These are phyloP conservation scores for Pisolithus tinctorius DNA, from an alignment of 768 basidiomycete species.

Conservation along the genomic window DNA sequence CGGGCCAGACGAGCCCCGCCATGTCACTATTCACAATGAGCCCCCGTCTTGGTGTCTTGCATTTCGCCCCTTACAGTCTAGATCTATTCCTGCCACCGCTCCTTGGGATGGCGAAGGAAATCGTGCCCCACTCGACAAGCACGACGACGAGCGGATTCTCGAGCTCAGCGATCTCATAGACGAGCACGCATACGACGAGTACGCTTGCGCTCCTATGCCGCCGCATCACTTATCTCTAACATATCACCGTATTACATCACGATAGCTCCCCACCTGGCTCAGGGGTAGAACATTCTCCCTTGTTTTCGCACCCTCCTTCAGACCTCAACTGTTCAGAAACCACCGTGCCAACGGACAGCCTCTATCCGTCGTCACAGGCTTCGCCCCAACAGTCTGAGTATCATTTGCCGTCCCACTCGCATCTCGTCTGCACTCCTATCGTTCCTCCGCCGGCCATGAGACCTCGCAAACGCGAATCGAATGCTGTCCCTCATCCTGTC, in stretches of 20 bases:
- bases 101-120: constrained; percentile 40
- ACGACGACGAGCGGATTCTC: constrained; percentile 51
- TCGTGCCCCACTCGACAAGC: constrained; percentile 36
- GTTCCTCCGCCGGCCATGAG: constrained; percentile 61
- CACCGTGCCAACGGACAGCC: constrained; percentile 25
- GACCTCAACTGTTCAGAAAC: constrained; percentile 32
- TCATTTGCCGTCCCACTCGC: constrained; percentile 29
- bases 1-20: constrained; percentile 46
- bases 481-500: constrained; percentile 48
- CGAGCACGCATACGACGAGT: constrained; percentile 74
- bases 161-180: constrained; percentile 69
- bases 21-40: constrained; percentile 43
- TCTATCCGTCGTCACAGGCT: constrained; percentile 27
- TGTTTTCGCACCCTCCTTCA: constrained; percentile 5
- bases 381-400: constrained; percentile 21
- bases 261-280: constrained; percentile 15
- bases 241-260: neutral
- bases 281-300: constrained; percentile 12
- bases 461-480: constrained; percentile 49
- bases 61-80: constrained; percentile 31
- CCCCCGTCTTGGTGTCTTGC: constrained; percentile 54
- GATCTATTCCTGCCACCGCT: constrained; percentile 31
- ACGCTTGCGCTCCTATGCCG: constrained; percentile 22
- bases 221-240: constrained; percentile 1
- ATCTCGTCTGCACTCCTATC: constrained; percentile 50